Conservation (phyloP, 2,329 filamentous ascomycete genomes). For the Scedosporium minutisporum region DNA sequence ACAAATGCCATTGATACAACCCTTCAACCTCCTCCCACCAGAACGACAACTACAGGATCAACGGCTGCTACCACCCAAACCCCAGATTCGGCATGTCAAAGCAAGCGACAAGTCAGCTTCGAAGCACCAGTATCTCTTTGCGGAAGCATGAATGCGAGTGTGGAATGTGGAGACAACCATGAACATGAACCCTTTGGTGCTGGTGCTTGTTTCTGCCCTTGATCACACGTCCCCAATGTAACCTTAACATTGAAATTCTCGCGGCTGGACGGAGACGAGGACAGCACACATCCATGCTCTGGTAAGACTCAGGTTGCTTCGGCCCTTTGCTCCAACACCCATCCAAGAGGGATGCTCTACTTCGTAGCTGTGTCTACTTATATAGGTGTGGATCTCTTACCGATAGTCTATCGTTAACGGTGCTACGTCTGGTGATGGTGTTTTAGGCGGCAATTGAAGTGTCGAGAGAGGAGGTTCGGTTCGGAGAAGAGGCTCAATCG, state of each 20-base stretch:
- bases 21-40: background rate
- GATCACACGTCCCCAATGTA: background rate
- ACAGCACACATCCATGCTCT: background rate
- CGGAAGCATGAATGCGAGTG: background rate
- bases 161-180: background rate
- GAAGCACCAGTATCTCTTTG: background rate
- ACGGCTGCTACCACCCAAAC: background rate
- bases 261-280: background rate
- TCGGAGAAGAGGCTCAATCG: background rate
- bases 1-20: background rate
- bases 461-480: background rate
- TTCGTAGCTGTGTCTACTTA: background rate
- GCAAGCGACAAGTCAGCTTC: background rate
- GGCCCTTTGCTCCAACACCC: background rate
- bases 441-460: background rate
- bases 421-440: background rate
- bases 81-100: background rate
- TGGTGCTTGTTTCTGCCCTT: background rate
- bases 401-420: too few species aligned
- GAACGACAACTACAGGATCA: background rate
- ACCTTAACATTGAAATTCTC: background rate
- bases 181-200: background rate
- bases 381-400: too few species aligned
- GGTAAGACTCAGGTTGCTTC: background rate
- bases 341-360: background rate